Evolutionary conservation across 352 stramenopile genomes (phyloP), one percentile per base, ranked within the genome.

Genomic region (Pythium dissimile): DNA sequence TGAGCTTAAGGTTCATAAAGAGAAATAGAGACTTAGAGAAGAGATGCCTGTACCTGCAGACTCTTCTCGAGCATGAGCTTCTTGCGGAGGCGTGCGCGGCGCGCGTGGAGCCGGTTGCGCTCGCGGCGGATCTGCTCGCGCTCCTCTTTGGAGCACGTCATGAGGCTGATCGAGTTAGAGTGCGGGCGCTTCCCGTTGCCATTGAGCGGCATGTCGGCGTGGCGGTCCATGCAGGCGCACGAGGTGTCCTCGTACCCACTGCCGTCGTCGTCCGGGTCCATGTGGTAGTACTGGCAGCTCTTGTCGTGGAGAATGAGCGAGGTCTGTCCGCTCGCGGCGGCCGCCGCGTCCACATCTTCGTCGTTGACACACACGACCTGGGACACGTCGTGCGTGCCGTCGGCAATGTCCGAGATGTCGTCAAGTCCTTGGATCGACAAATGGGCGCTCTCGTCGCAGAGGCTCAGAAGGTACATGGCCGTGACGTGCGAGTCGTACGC

Each of bases 11-110:
- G 12, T 11, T 9, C 26, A 16, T 16, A 27, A 20, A 3, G 9
- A 38, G 15, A 34, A 2, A 28, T 3, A 32, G 1, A 58, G 16
- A 39, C 38, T 26, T 9, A 21, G 1, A 53, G 23, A 31, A 20
- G 23, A 20, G 10, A 16, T 20, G 8, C 45, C 45, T 37, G 32
- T 63, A 88, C 77, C 74, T 90, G 72, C 45, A 87, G 80, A 52
- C 74, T 88, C 48, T 80, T 84, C 64, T 89, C 81, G 15, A 91
- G 75, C 49, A 91, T 76, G 62, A 89, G 67, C 67, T 91, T 91
- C 73, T 89, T 91, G 57, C 81, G 81, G 21, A 89, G 72, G 28
- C 78, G 81, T 35, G 81, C 81, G 45, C 81, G 75, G 46, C 81
- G 76, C 21, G 81, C 81, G 62, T 91, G 81, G 43, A 91, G 66